These are phyloP conservation scores for Gilbertella persicaria DNA, from an alignment of 371 early-diverging fungal species.

Conservation along the genomic window DNA sequence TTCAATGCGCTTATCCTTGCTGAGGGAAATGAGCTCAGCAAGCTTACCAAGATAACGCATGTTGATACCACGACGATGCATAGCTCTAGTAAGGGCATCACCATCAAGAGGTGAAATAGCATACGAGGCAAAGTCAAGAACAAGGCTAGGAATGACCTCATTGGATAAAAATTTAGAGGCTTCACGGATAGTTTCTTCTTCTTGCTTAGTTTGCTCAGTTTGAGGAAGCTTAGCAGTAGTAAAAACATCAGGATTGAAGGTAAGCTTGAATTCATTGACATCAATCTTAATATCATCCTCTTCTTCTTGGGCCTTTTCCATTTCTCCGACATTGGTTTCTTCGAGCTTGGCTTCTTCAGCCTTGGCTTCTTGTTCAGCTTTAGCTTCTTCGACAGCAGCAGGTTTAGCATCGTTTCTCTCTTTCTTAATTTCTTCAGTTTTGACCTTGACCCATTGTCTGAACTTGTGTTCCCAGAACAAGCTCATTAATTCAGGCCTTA, in stretches of 20 bases:
- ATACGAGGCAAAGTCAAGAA: constrained; percentile 75
- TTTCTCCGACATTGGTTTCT: constrained; percentile 38
- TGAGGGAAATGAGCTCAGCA: constrained; percentile 58
- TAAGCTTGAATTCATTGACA: constrained; percentile 67
- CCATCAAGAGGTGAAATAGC: constrained; percentile 82
- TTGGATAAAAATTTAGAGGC: constrained; percentile 78
- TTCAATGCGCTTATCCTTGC: constrained; percentile 58
- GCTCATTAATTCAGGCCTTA: constrained; percentile 88
- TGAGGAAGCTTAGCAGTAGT: constrained; percentile 48
- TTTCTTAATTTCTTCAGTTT: constrained; percentile 58
- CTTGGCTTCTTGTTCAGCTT: constrained; percentile 17
- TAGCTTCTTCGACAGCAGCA: constrained; percentile 17
- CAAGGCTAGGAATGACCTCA: constrained; percentile 70
- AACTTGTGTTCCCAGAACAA: constrained; percentile 83
- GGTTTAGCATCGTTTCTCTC: constrained; percentile 41
- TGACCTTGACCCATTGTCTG: constrained; percentile 63
- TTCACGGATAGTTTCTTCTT: constrained; percentile 67
- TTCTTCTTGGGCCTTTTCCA: constrained; percentile 35
- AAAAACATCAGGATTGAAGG: constrained; percentile 85
- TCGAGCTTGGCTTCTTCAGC: constrained; percentile 30
- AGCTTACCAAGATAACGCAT: constrained; percentile 93
- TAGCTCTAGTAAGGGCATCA: constrained; percentile 73
- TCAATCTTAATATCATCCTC: constrained; percentile 59
- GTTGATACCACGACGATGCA: constrained; percentile 95
- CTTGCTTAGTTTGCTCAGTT: constrained; percentile 32